Conservation (phyloP, 352 stramenopile species). For the Sclerospora graminicola region DNA sequence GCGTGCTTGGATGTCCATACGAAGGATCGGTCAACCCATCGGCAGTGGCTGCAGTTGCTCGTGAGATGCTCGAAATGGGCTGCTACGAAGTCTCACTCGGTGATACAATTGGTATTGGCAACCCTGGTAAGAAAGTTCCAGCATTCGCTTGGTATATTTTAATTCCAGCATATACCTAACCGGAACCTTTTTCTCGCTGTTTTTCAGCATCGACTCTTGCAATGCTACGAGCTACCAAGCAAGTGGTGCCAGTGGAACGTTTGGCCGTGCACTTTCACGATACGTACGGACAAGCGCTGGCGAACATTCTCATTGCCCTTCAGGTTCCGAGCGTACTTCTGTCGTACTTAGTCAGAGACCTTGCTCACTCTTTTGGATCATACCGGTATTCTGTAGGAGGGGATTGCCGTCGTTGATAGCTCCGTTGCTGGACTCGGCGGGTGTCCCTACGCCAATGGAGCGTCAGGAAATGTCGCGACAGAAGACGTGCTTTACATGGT, state of each 20-base stretch:
- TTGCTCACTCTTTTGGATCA: background rate
- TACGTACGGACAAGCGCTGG: conserved; percentile 93
- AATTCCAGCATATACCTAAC: background rate
- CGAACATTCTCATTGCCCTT: conserved; percentile 90
- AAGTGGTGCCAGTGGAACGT: conserved; percentile 72
- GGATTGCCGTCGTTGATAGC: conserved; percentile 90
- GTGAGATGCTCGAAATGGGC: conserved; percentile 87
- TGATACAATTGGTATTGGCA: conserved; percentile 91
- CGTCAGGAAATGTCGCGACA: conserved; percentile 94
- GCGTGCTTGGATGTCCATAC: conserved; percentile 95
- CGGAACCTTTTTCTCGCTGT: background rate
- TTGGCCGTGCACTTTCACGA: conserved; percentile 96
- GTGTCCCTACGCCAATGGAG: conserved; percentile 94
- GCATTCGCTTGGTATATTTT: background rate
- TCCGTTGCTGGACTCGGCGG: conserved; percentile 93
- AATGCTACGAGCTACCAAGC: conserved; percentile 71
- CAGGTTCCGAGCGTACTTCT: conserved; percentile 52
- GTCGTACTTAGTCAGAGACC: background rate
- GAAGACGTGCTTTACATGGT: conserved; percentile 98
- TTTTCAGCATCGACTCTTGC: conserved; percentile 61
- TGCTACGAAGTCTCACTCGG: conserved; percentile 93
- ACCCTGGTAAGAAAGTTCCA: conserved; percentile 39
- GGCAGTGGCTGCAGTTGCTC: conserved; percentile 73
- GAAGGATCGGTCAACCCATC: conserved; percentile 82
- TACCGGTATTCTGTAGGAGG: conserved; percentile 52